Evolutionary conservation across 2,329 filamentous ascomycete genomes (phyloP), one percentile per base, ranked within the genome.

Genomic region (Aspergillus sp.): DNA sequence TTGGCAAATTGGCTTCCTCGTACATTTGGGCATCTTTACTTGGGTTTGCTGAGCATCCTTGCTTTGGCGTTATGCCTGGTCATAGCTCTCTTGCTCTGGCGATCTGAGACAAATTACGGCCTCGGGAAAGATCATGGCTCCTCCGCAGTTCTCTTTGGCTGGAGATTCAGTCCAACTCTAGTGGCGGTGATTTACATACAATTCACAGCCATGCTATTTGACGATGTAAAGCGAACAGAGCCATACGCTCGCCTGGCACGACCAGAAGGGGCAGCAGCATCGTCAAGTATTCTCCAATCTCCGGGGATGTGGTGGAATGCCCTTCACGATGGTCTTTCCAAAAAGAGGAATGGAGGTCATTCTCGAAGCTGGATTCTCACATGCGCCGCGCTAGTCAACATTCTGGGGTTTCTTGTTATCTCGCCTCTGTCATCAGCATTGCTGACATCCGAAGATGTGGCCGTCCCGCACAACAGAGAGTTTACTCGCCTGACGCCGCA

Each of bases 141-240:
- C 36, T 16, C 36, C 14, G 36, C 36, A 6, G 36, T 46, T 36
- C 31, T 54, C 11, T 54, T 54, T 14, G 52, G 52, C 26, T 54
- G 52, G 36, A 22, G 52, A 10, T 54, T 54, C 24, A 45, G 36
- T 14, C 52, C 52, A 7, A 54, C 36, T 14, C 22, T 54, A 18
- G 24, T 54, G 29, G 52, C 52, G 2, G 52, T 54, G 18, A 54
- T 54, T 22, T 54, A 54, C 22, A 31, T 54, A n/a, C 52, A 54
- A 14, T 18, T 54, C 22, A 54, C 52, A 18, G 20, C 52, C n/a
- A 54, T 54, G 52, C 52, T 54, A 42, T 24, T 54, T 22, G 52
- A 54, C 4, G 52, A 46, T 16, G 39, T 54, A 10, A 47, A 54
- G 52, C 36, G 52, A 5, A 18, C 45, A 20, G 52, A 54, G 52